Base-by-base conservation (phyloP, 169 alveolate species). In the Plasmodium inui region DNA sequence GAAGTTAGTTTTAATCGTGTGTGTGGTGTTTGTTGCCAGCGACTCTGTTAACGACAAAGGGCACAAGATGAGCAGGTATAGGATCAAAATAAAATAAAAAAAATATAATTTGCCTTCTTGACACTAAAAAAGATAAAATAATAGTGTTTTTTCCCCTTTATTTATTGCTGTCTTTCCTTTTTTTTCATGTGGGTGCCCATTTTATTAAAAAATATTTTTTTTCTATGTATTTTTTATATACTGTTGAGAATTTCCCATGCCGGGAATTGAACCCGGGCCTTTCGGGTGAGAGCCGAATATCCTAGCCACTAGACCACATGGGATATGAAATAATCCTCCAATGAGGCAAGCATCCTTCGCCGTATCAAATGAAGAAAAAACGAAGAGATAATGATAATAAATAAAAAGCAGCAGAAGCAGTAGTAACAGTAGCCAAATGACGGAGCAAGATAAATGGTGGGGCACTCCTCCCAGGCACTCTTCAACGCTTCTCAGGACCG, bases 211-310 rank as follows among this genome's bases (percentile, higher is more conserved):
- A 37, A 78, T 7, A 78, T 22, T 79, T 34, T 28, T 1, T 39
- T n/a, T n/a, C n/a, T n/a, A n/a, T n/a, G n/a, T 1, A 8, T n/a
- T 34, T 30, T 70, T 9, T 6, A n/a, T n/a, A n/a, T 26, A 30
- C 34, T 67, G 0, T 67, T 26, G n/a, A 0, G 0, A 0, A n/a
- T 73, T 85, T 85, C 93, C 93, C 93, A 85, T 82, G 93, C 93
- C 93, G 93, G 93, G 93, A 85, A 85, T 85, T 85, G 93, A 85
- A 85, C 93, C 93, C 93, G 93, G 93, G 93, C 93, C 93, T 85
- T 85, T 85, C 93, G 93, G 93, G 93, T 85, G 93, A 85, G 93
- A 85, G 93, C 93, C 93, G 93, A 85, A 85, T 85, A 85, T 85
- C 93, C 93, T 85, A 85, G 93, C 93, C 93, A 85, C 93, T 85